Conservation (phyloP, 352 stramenopile genomes). For the Halophytophthora polymorphica region DNA sequence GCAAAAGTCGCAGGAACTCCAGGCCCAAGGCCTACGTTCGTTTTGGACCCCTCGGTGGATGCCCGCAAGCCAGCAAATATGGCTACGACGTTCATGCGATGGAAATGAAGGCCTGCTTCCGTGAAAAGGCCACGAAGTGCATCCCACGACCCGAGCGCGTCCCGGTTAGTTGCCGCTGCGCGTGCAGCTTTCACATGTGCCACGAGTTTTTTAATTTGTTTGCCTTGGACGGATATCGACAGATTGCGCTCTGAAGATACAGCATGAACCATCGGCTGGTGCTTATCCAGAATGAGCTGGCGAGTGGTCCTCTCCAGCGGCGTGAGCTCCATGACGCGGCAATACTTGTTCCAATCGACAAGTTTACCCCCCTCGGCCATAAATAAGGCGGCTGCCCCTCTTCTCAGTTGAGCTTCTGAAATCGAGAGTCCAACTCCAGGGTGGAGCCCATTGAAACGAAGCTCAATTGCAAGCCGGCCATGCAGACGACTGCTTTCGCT, state of each 20-base stretch:
- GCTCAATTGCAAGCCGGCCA: background rate
- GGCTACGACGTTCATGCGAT: background rate
- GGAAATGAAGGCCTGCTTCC: background rate
- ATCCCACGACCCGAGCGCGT: background rate
- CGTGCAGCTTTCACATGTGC: too few species aligned
- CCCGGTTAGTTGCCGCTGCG: background rate
- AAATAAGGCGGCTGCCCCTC: too few species aligned
- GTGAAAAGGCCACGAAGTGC: background rate
- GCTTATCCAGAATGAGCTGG: too few species aligned
- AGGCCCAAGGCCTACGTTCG: background rate
- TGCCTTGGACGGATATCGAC: too few species aligned
- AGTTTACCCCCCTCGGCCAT: background rate
- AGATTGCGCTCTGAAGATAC: too few species aligned
- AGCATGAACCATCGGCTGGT: too few species aligned
- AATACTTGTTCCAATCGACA: constrained; percentile 24
- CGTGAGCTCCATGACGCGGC: constrained; percentile 13
- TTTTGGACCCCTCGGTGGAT: background rate
- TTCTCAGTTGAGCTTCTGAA: too few species aligned
- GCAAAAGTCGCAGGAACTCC: too few species aligned
- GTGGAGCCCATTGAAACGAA: background rate
- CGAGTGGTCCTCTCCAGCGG: constrained; percentile 6
- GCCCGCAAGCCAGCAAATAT: background rate
- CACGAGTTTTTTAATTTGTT: too few species aligned
- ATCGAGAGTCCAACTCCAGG: too few species aligned
- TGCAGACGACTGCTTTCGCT: background rate